Conservation (phyloP, 805 yeast species). For the Candida succiphila region DNA sequence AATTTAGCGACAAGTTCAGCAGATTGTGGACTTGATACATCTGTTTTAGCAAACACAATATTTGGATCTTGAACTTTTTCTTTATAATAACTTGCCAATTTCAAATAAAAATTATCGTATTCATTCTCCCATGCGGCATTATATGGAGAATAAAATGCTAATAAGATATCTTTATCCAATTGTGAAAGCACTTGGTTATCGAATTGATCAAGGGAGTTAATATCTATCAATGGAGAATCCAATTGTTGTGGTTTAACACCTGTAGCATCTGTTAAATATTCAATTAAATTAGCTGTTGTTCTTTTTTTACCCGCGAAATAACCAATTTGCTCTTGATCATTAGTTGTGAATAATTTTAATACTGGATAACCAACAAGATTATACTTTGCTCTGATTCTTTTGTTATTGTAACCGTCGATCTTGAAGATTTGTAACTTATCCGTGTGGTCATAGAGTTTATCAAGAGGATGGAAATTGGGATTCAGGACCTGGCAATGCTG, state of each 20-base stretch:
- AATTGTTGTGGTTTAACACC: conserved; percentile 26
- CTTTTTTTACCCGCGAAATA: conserved; percentile 25
- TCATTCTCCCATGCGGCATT: conserved; percentile 21
- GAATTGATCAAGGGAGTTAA: conserved; percentile 6
- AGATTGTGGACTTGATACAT: conserved; percentile 18
- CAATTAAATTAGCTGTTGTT: conserved; percentile 21
- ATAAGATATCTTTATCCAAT: conserved; percentile 12
- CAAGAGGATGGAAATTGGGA: conserved; percentile 35
- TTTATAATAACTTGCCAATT: conserved; percentile 17
- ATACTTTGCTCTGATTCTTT: conserved; percentile 28
- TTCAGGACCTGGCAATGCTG: conserved; percentile 34
- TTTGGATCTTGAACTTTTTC: conserved; percentile 11
- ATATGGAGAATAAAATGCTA: conserved; percentile 29
- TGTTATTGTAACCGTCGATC: conserved; percentile 23
- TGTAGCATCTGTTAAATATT: conserved; percentile 21
- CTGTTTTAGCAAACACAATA: conserved; percentile 21
- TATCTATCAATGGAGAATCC: conserved; percentile 7
- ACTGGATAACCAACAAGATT: conserved; percentile 37
- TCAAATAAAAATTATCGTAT: conserved; percentile 21
- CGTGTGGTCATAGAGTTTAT: conserved; percentile 29
- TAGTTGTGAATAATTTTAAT: conserved; percentile 32
- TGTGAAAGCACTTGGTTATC: conserved; percentile 6
- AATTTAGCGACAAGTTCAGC: conserved; percentile 18
- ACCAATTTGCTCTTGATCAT: conserved; percentile 28
- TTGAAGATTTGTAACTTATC: conserved; percentile 25